A percentile compares a stretch with the other conserved stretches of the same genome.
Evolutionary conservation across 768 basidiomycete genomes (phyloP).

Genomic region (Serendipita sp.): DNA sequence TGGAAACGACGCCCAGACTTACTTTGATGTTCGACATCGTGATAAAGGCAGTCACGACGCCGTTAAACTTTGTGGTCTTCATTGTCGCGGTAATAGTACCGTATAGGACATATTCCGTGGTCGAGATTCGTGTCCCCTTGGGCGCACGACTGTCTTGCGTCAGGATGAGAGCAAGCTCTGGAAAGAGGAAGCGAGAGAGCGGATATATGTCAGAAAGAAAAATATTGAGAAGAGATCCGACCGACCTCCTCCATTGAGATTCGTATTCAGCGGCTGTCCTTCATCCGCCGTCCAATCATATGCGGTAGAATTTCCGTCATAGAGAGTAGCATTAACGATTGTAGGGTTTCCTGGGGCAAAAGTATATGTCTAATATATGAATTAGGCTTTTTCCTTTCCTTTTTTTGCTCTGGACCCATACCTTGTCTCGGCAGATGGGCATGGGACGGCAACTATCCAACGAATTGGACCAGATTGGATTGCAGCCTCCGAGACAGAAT

Average conservation of each 20-base stretch:
- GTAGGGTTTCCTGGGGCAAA: constrained; percentile 7
- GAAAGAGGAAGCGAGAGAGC: not conserved
- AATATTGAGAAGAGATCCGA: not conserved
- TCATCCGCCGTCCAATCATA: constrained; percentile 63
- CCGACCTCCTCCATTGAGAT: constrained; percentile 31
- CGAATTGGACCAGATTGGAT: constrained; percentile 52
- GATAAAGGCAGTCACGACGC: constrained; percentile 73
- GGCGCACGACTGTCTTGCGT: constrained; percentile 34
- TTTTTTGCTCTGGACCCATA: constrained; percentile 19
- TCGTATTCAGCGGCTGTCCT: constrained; percentile 50
- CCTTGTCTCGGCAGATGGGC: constrained; percentile 53
- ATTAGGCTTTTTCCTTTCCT: not conserved
- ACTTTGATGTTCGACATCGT: constrained; percentile 65
- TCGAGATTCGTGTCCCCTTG: constrained; percentile 63
- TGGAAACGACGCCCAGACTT: not conserved
- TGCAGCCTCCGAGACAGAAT: constrained; percentile 77
- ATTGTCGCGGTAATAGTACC: constrained; percentile 54
- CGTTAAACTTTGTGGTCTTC: constrained; percentile 64
- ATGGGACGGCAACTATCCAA: constrained; percentile 52
- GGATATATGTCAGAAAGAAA: not conserved
- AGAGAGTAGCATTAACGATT: constrained; percentile 27
- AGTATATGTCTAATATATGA: not conserved
- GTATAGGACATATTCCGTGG: constrained; percentile 70
- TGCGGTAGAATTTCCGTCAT: constrained; percentile 54
- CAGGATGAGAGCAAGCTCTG: constrained; percentile 48